Percentiles rank a stretch among this genome's conserved stretches.
Conservation (phyloP, 805 yeast genomes). For the Pichia californica region DNA sequence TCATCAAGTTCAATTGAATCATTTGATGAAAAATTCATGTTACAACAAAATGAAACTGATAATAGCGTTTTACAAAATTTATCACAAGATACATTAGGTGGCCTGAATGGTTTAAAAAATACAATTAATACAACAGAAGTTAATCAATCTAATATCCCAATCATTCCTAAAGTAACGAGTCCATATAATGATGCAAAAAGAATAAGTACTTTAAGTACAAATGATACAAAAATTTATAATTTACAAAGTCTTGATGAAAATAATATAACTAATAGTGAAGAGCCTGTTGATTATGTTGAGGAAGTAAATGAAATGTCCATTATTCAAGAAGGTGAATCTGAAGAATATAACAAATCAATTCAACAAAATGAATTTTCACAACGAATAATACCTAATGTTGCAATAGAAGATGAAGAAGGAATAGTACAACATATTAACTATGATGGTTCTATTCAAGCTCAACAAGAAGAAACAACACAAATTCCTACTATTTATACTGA, state of each 20-base stretch:
- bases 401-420: not conserved
- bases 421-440: no score
- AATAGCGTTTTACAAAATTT: not conserved
- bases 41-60: not conserved
- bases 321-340: slow-evolving; percentile 30
- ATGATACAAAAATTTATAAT: slow-evolving; percentile 27
- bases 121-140: not conserved
- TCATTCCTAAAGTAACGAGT: not conserved
- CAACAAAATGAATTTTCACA: not conserved
- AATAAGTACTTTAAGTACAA: slow-evolving; percentile 27
- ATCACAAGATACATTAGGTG: slow-evolving; percentile 11
- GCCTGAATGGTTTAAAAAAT: slow-evolving; percentile 5
- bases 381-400: not conserved
- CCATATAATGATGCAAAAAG: slow-evolving; percentile 3
- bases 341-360: slow-evolving; percentile 8
- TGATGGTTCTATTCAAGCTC: no score
- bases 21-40: slow-evolving; percentile 14
- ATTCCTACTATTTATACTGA: not conserved
- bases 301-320: slow-evolving; percentile 27
- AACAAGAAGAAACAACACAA: no score
- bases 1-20: slow-evolving; percentile 11
- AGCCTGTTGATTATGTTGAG: not conserved
- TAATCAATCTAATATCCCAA: not conserved
- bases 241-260: slow-evolving; percentile 8
- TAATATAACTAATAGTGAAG: not conserved